These are phyloP conservation scores for Xerocomellus chrysenteron DNA, from an alignment of 768 basidiomycete genomes.

Conservation along the genomic window DNA sequence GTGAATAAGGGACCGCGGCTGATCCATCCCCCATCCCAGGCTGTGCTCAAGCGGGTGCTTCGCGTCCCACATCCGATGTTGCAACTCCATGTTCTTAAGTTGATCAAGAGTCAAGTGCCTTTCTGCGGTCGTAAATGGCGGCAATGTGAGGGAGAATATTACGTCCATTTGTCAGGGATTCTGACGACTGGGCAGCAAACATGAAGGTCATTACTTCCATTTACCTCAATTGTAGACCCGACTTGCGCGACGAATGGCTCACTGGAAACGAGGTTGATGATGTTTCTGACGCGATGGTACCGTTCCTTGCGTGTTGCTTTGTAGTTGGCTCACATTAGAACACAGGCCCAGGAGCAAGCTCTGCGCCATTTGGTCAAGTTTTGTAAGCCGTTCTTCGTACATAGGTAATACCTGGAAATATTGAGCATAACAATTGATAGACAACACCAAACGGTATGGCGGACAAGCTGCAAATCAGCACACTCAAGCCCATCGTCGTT, in stretches of 20 bases:
- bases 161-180: not conserved
- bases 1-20: not conserved
- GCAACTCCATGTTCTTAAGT: constrained; percentile 91
- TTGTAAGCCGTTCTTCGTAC: constrained; percentile 54
- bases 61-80: constrained; percentile 92
- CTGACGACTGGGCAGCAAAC: constrained; percentile 61
- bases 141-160: constrained; percentile 62
- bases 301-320: constrained; percentile 12
- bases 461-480: constrained; percentile 48
- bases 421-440: constrained; percentile 37
- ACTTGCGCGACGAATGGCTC: constrained; percentile 97
- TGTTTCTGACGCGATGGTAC: constrained; percentile 85
- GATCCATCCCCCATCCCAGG: constrained; percentile 47
- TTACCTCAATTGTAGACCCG: constrained; percentile 95
- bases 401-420: not conserved
- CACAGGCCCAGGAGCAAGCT: constrained; percentile 91
- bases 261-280: constrained; percentile 91
- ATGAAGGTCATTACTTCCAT: constrained; percentile 99
- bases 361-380: constrained; percentile 92
- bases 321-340: constrained; percentile 10
- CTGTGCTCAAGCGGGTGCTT: constrained; percentile 91
- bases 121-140: constrained; percentile 98
- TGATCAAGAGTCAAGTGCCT: constrained; percentile 98
- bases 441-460: constrained; percentile 91
- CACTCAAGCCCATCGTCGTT: constrained; percentile 68